Conservation (phyloP, 208 protist species). For the Wallacemonas sp. region DNA sequence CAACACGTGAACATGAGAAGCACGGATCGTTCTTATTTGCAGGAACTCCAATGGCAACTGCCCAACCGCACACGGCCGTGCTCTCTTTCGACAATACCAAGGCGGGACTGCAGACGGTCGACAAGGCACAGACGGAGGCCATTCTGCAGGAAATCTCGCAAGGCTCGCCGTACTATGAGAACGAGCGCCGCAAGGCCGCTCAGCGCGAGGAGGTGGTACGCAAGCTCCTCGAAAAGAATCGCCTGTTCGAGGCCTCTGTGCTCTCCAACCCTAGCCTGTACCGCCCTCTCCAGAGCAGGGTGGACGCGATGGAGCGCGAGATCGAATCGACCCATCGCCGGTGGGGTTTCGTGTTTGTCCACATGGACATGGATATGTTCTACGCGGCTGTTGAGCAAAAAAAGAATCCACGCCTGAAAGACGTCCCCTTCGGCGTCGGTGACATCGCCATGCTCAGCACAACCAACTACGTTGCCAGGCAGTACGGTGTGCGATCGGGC, state of each 20-base stretch:
- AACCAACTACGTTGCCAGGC: constrained; percentile 95
- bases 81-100: background rate
- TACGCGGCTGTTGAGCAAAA: constrained; percentile 90
- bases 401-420: constrained; percentile 87
- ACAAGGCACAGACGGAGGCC: constrained; percentile 76
- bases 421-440: constrained; percentile 94
- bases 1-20: too few relatives aligned
- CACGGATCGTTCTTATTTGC: too few relatives aligned
- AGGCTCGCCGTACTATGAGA: constrained; percentile 71
- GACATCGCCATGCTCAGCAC: constrained; percentile 92
- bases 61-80: background rate
- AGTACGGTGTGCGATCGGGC: constrained; percentile 94
- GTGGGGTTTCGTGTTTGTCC: constrained; percentile 68
- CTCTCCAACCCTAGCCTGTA: too few relatives aligned
- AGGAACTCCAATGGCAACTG: too few relatives aligned
- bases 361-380: constrained; percentile 95
- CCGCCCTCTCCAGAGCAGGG: constrained; percentile 37
- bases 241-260: constrained; percentile 31
- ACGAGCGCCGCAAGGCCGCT: constrained; percentile 70
- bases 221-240: constrained; percentile 51
- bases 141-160: constrained; percentile 78
- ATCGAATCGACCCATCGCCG: constrained; percentile 68
- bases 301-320: constrained; percentile 53
- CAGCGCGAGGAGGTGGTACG: constrained; percentile 38
- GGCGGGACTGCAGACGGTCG: constrained; percentile 75